Base-by-base conservation (phyloP, 2,329 filamentous ascomycete species). In the Bipolaris cookei region DNA sequence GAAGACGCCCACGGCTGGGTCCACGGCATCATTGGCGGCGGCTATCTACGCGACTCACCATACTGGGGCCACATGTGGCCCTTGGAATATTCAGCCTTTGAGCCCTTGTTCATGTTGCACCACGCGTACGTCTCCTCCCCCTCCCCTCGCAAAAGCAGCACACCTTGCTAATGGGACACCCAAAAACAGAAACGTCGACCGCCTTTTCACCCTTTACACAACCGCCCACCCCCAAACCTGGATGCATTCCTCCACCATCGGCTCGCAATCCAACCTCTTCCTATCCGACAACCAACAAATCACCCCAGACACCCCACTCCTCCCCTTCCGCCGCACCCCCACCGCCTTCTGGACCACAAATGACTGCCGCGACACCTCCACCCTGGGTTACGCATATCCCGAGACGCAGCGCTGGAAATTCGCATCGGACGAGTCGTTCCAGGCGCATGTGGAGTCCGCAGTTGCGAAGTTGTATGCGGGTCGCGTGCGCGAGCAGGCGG, bases 191-290 rank as follows among this genome's bases (percentile, higher is more conserved):
- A 76, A 76, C 38, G 68, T 76, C 34, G 75, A 77, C 51, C 71
- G 75, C 13, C 52, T 73, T 4, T 91, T 92, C 74, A 86, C 90
- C 35, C 82, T 96, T 63, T 95, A 90, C 88, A 90, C 93, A 77
- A 80, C 83, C 1, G 75, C 92, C 5, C 83, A 94, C 59, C 89
- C 90, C 0, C 78, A 84, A n/a, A 82, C 82, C 7, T 92, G 86
- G 77, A 82, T 92, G 10, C 76, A 81, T 21, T 82, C 87, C 0
- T 58, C 58, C 3, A 58, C 49, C 8, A 72, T 78, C 11, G 56
- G 52, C n/a, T 54, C 45, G 2, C 53, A 39, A 7, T 64, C 65
- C 5, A 76, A 69, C n/a, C 68, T 73, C 1, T 71, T 68, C 20
- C 83, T 86, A 52, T 66, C 79, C 6, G 56, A 67, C 32, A 42